A percentile compares a stretch with the other conserved stretches of the same genome.
Conservation (phyloP, 805 yeast genomes). For the Yamadazyma paraphyllophila region DNA sequence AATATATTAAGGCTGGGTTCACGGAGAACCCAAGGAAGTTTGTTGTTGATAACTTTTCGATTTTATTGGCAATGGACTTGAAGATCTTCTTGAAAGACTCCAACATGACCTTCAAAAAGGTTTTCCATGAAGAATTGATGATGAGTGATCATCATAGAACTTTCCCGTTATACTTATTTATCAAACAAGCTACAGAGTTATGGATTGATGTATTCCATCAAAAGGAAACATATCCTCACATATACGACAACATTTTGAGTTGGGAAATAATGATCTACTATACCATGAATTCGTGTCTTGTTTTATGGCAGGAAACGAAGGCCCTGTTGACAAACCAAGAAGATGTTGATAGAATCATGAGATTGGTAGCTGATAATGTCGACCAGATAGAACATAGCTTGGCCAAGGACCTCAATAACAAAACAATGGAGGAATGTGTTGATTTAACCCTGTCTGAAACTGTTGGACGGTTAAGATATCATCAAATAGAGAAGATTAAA, state of each 20-base stretch:
- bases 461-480: constrained; percentile 50
- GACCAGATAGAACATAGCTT: constrained; percentile 24
- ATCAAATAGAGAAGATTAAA: constrained; percentile 49
- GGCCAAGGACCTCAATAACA: constrained; percentile 9
- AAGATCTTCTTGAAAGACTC: constrained; percentile 54
- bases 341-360: constrained; percentile 51
- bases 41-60: constrained; percentile 44
- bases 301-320: constrained; percentile 63
- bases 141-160: constrained; percentile 51
- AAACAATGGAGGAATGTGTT: constrained; percentile 45
- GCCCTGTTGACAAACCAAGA: constrained; percentile 43
- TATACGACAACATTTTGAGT: constrained; percentile 41
- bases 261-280: constrained; percentile 57
- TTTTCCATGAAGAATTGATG: constrained; percentile 61
- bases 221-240: constrained; percentile 29
- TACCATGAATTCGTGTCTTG: constrained; percentile 55
- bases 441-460: constrained; percentile 39
- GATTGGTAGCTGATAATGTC: constrained; percentile 39
- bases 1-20: constrained; percentile 47
- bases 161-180: constrained; percentile 49
- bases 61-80: constrained; percentile 54
- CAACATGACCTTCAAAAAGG: constrained; percentile 59
- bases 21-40: constrained; percentile 42
- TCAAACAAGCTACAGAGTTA: constrained; percentile 31
- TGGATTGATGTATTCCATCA: constrained; percentile 37